Conservation (phyloP, 2,329 filamentous ascomycete genomes). For the Dothideomycetes sp. region DNA sequence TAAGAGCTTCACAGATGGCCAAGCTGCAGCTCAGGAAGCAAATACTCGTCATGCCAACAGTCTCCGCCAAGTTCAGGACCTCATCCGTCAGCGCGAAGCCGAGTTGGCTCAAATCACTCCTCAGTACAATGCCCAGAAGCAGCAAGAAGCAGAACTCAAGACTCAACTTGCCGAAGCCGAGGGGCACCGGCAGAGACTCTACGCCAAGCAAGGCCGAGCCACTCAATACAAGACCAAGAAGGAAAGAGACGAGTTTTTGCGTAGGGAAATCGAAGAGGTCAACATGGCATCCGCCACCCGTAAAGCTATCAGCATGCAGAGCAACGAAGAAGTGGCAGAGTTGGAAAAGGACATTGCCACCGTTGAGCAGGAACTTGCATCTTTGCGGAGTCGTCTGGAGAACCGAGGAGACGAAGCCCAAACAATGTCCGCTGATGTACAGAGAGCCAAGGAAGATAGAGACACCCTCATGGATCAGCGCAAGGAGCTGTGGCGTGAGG, state of each 20-base stretch:
- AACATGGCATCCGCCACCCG: slow-evolving; percentile 66
- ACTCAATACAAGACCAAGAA: slow-evolving; percentile 79
- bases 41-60: slow-evolving; percentile 61
- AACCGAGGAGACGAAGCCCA: slow-evolving; percentile 67
- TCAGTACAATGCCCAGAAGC: slow-evolving; percentile 60
- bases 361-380: slow-evolving; percentile 61
- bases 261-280: slow-evolving; percentile 68
- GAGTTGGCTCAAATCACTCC: slow-evolving; percentile 69
- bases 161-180: slow-evolving; percentile 67
- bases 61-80: slow-evolving; percentile 57
- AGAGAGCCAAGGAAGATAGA: slow-evolving; percentile 64
- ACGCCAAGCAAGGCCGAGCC: slow-evolving; percentile 84
- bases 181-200: slow-evolving; percentile 63
- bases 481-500: slow-evolving; percentile 78
- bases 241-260: slow-evolving; percentile 76
- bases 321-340: slow-evolving; percentile 67
- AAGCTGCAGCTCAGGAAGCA: slow-evolving; percentile 64
- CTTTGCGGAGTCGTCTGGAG: slow-evolving; percentile 61
- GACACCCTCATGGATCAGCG: slow-evolving; percentile 77
- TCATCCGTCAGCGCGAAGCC: slow-evolving; percentile 64
- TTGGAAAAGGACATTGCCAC: slow-evolving; percentile 60
- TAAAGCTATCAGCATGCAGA: slow-evolving; percentile 75
- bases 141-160: slow-evolving; percentile 60
- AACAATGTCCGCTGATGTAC: slow-evolving; percentile 60
- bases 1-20: slow-evolving; percentile 72